Evolutionary conservation across 2,329 filamentous ascomycete species (phyloP).

Genomic region (Sordariomycetes sp.): DNA sequence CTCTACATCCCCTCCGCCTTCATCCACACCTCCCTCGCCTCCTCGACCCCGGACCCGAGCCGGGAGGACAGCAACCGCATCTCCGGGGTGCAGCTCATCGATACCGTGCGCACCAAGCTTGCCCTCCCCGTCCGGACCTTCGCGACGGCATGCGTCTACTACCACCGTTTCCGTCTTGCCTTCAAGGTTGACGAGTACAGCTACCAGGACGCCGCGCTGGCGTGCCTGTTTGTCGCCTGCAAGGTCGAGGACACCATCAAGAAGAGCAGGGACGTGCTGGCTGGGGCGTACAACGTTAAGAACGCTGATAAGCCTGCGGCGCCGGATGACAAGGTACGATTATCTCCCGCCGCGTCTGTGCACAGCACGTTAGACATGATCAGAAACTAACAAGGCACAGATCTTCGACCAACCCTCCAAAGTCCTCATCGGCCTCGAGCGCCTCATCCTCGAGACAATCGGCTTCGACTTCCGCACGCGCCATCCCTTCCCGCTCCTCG

Average conservation of each 20-base stretch:
- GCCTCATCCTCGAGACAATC: conserved; percentile 84
- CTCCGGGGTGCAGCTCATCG: conserved; percentile 82
- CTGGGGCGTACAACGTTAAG: conserved; percentile 82
- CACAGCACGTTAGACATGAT: no score
- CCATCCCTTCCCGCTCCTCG: conserved; percentile 75
- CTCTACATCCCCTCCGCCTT: conserved; percentile 65
- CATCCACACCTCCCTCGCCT: conserved; percentile 58
- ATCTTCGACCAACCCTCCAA: conserved; percentile 73
- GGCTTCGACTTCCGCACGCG: conserved; percentile 90
- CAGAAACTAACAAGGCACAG: conserved; percentile 38
- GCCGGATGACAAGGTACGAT: conserved; percentile 67
- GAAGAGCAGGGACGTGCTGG: conserved; percentile 88
- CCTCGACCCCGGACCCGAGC: no score
- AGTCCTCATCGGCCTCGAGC: conserved; percentile 79
- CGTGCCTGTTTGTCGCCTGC: conserved; percentile 84
- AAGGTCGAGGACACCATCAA: conserved; percentile 98
- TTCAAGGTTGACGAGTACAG: conserved; percentile 83
- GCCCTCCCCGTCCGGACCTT: conserved; percentile 83
- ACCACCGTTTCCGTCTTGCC: conserved; percentile 83
- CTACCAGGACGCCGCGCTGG: conserved; percentile 76
- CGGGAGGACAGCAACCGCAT: conserved; percentile 74
- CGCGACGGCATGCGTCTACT: conserved; percentile 85
- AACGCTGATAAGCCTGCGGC: conserved; percentile 56
- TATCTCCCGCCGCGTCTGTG: no score
- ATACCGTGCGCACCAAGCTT: conserved; percentile 69